Percentiles rank a stretch among this genome's conserved stretches.
Conservation (phyloP, 176 grass and related monocot genomes). For the Themeda triandra region DNA sequence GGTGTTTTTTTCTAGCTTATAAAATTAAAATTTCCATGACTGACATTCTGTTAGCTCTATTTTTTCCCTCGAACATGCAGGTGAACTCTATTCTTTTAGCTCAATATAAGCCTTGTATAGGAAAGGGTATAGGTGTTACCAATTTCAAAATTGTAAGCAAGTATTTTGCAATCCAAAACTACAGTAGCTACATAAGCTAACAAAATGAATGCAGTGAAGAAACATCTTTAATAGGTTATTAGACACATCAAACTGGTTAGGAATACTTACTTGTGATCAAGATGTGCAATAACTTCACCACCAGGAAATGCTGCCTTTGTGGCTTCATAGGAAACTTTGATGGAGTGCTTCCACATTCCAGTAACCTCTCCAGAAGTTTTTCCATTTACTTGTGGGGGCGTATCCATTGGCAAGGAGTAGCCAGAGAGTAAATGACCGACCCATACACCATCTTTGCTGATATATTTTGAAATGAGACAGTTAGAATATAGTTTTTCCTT, state of each 20-base stretch:
- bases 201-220: background rate
- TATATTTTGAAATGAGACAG: slow-evolving; percentile 8
- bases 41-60: background rate
- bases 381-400: slow-evolving; percentile 40
- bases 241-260: background rate
- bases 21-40: background rate
- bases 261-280: slow-evolving; percentile 97
- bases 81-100: no score
- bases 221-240: background rate
- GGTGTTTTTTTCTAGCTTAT: background rate
- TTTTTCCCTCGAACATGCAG: no score
- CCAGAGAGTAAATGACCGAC: slow-evolving; percentile 87
- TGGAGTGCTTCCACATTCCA: slow-evolving; percentile 89
- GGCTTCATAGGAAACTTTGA: slow-evolving; percentile 86
- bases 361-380: slow-evolving; percentile 47
- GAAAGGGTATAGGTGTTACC: background rate
- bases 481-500: slow-evolving; percentile 6
- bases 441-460: slow-evolving; percentile 90
- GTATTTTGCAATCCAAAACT: background rate
- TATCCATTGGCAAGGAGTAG: slow-evolving; percentile 88
- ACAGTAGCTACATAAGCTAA: background rate
- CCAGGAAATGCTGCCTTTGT: slow-evolving; percentile 83
- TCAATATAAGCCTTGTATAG: background rate
- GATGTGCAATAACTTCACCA: slow-evolving; percentile 85
- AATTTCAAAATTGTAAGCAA: background rate